Conservation (phyloP, 2,329 filamentous ascomycete genomes). For the Atkinsonella hypoxylon region DNA sequence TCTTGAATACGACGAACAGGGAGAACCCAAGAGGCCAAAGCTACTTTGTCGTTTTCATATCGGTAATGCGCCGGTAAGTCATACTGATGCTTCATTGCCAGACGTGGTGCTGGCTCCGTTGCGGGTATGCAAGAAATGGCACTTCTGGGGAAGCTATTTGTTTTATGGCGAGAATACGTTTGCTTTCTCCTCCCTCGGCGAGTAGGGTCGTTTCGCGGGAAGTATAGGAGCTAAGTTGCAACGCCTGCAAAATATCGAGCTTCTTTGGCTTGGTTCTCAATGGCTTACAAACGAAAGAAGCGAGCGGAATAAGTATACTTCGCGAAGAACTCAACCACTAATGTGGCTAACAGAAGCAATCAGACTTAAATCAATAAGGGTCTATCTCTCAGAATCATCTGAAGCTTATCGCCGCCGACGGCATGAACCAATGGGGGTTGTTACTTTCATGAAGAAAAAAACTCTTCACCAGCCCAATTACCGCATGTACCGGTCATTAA, state of each 20-base stretch:
- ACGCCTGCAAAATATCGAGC: constrained; percentile 31
- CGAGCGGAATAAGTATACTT: constrained; percentile 16
- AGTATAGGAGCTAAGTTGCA: constrained; percentile 29
- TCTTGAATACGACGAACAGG: neutral
- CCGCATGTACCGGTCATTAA: constrained; percentile 23
- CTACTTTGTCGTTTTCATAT: constrained; percentile 29
- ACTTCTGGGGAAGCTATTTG: constrained; percentile 26
- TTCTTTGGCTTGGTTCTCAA: constrained; percentile 30
- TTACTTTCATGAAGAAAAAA: constrained; percentile 13
- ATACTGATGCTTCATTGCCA: constrained; percentile 23
- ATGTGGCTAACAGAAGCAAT: constrained; percentile 22
- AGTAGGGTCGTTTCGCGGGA: constrained; percentile 33
- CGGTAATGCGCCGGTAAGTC: constrained; percentile 16
- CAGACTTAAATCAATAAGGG: constrained; percentile 27
- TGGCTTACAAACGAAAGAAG: constrained; percentile 13
- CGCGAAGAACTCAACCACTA: constrained; percentile 26
- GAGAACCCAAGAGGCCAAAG: constrained; percentile 1
- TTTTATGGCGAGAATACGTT: constrained; percentile 40
- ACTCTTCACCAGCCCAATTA: constrained; percentile 29
- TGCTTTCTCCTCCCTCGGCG: constrained; percentile 40
- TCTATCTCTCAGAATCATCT: constrained; percentile 28
- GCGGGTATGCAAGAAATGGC: constrained; percentile 27
- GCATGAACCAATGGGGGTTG: constrained; percentile 20
- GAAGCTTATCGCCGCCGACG: constrained; percentile 19
- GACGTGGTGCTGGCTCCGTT: constrained; percentile 25